Evolutionary conservation across 2,329 filamentous ascomycete species (phyloP), one percentile per base, ranked within the genome.

Genomic region (Aschersonia sp.): DNA sequence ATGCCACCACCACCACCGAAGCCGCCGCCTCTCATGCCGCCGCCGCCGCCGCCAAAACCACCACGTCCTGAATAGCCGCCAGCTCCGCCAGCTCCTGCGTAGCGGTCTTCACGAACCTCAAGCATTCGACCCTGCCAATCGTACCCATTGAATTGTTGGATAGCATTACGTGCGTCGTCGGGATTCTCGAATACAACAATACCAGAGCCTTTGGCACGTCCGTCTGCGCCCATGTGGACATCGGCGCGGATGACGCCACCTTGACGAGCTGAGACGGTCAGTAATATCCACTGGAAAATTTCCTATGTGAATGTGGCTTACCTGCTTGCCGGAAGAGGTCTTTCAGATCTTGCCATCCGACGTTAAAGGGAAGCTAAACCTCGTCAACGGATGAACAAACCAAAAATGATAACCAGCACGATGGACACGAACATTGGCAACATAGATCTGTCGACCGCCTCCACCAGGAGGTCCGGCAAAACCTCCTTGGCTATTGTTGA

Each of bases 281-380:
- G 49, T 44, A 5, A 30, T 6, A 9, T 29, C 10, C 30, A 6
- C 7, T n/a, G 6, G n/a, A 6, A 5, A 30, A 45, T 30, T 32
- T 9, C 11, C 8, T 9, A 11, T 8, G 12, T 14, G 10, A 9
- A 43, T 10, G 29, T 39, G 32, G 74, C 87, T 76, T 75, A 95
- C 89, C 87, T 70, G 92, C 89, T 77, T 95, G 89, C 62, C 92
- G 86, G 76, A 98, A 98, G 56, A 98, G 76, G 67, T 98, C 92
- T 72, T 98, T 98, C 57, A 98, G 72, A 67, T 98, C 92, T 70
- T 98, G 92, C 92, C 92, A 98, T 64, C 92, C 92, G 58, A 94
- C 87, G 55, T 87, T 94, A 71, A 89, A 98, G 22, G 92, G 92
- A 57, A 98, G 85, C 92, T 98, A 68, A 41, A 57, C 5, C 43